phyloP scores from a whole-genome alignment of 2,329 filamentous ascomycete species.

The Ophiosphaerella korrae region DNA sequence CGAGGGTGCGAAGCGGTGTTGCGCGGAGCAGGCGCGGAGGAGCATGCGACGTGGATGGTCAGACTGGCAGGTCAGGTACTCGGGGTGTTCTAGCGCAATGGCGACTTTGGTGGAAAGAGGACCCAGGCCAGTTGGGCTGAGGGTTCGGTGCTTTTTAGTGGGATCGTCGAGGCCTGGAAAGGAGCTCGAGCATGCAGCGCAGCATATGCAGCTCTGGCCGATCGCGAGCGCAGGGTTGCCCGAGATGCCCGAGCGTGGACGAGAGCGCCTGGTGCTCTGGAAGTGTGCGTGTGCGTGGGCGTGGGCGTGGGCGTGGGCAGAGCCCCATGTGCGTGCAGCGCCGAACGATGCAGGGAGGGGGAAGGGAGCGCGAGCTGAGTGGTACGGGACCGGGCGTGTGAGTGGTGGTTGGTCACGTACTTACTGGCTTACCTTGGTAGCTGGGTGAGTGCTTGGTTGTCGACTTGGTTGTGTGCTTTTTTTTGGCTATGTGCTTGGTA shows the following conservation, averaged over 20 bases:
- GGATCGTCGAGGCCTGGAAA: slow-evolving; percentile 20
- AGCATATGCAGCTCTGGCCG: slow-evolving; percentile 2
- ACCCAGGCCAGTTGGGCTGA: slow-evolving; percentile 15
- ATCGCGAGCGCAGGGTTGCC: slow-evolving; percentile 2
- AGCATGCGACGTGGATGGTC: slow-evolving; percentile 20
- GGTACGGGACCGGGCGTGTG: not conserved
- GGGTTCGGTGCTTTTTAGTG: slow-evolving; percentile 8
- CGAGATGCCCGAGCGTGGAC: slow-evolving; percentile 2
- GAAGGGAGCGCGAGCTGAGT: not conserved
- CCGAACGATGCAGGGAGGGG: not conserved
- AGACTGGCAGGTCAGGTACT: not conserved
- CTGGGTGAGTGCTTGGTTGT: too few species aligned
- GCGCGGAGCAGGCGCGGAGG: slow-evolving; percentile 6
- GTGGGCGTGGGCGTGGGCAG: too few species aligned
- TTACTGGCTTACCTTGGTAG: too few species aligned
- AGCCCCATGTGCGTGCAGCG: not conserved
- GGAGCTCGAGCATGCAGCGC: slow-evolving; percentile 8
- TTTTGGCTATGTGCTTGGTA: too few species aligned
- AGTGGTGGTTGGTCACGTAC: too few species aligned
- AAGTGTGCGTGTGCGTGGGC: not conserved
- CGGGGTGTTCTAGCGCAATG: slow-evolving; percentile 16
- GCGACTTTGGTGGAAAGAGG: slow-evolving; percentile 6
- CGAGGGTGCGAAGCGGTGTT: slow-evolving; percentile 8
- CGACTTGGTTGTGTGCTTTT: too few species aligned
- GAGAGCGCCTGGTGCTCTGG: not conserved